Evolutionary conservation across 306 rosid species (phyloP), one percentile per base, ranked within the genome.

Genomic region (Quillaja saponaria): DNA sequence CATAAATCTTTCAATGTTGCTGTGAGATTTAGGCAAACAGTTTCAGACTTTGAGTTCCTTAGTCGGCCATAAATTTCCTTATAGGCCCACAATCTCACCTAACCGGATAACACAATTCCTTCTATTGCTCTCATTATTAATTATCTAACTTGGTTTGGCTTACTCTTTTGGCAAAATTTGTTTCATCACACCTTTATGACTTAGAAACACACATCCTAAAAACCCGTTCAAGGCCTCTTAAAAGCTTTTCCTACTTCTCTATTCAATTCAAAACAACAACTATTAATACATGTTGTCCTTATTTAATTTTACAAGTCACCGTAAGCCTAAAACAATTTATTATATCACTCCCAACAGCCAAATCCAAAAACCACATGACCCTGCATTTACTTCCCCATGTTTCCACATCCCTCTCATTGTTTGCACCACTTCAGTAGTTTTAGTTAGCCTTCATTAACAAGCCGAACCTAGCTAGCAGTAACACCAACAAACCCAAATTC

Each of bases 31-130:
- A 12, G 55, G 62, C 13, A 20, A 53, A 64, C 47, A 19, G 73
- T 76, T 81, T 37, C 64, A 55, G 53, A 65, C 77, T 61, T 47
- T 67, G 9, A 53, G 68, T 68, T 64, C 52, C 49, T 68, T 58
- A 67, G 83, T 55, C 69, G 66, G 69, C 67, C 85, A 87, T 80
- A 84, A 41, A 73, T 76, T 75, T 67, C 67, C 63, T 17, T 6
- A 19, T 10, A 58, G 81, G 61, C 87, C 89, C 83, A 78, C 88
- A 63, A 7, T n/a, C 68, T 71, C 79, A 78, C 87, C 90, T 41
- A 88, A 78, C 76, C 82, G 37, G 55, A 46, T 19, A 37, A 76
- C 80, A 72, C 37, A 44, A 49, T 40, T 66, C 80, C 12, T 17
- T 13, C 38, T 76, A 64, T 76, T 73, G 18, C 74, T 72, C 71